Conservation (phyloP, 192 early-diverging fungal genomes). For the Backusella parvicylindrica region DNA sequence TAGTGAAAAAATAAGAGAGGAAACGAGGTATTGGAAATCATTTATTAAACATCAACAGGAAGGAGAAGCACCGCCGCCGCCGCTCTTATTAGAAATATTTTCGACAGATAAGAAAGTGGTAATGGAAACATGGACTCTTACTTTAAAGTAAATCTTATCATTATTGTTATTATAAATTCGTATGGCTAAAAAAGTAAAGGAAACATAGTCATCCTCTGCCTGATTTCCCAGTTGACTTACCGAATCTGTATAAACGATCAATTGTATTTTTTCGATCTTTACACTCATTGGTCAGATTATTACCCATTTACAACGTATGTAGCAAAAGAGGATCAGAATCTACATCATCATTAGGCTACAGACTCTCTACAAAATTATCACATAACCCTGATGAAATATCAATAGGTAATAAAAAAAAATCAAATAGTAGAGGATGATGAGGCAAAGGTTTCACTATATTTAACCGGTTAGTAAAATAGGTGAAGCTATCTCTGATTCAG, state of each 20-base stretch:
- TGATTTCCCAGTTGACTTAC: conserved; percentile 66
- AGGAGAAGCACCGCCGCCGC: conserved; percentile 52
- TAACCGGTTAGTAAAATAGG: conserved; percentile 34
- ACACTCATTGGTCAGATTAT: conserved; percentile 70
- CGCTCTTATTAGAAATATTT: conserved; percentile 69
- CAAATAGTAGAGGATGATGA: background rate
- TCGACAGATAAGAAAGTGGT: conserved; percentile 54
- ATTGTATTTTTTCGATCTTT: conserved; percentile 88
- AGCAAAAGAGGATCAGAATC: conserved; percentile 38
- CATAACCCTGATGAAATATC: conserved; percentile 63
- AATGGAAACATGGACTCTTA: conserved; percentile 84
- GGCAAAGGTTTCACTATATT: background rate
- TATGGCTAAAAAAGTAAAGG: background rate
- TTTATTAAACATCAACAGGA: conserved; percentile 38
- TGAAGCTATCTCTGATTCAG: conserved; percentile 59
- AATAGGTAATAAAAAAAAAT: conserved; percentile 47
- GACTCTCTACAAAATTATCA: conserved; percentile 52
- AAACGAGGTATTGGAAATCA: conserved; percentile 75
- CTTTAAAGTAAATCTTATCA: conserved; percentile 54
- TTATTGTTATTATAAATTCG: background rate
- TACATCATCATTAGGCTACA: conserved; percentile 65
- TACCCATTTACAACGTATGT: conserved; percentile 71
- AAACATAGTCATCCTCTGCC: conserved; percentile 45
- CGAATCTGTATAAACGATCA: conserved; percentile 87
- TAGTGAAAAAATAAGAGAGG: conserved; percentile 68